Base-by-base conservation (phyloP, 1,284 basidiomycete genomes). In the Ganoderma lingzhi region DNA sequence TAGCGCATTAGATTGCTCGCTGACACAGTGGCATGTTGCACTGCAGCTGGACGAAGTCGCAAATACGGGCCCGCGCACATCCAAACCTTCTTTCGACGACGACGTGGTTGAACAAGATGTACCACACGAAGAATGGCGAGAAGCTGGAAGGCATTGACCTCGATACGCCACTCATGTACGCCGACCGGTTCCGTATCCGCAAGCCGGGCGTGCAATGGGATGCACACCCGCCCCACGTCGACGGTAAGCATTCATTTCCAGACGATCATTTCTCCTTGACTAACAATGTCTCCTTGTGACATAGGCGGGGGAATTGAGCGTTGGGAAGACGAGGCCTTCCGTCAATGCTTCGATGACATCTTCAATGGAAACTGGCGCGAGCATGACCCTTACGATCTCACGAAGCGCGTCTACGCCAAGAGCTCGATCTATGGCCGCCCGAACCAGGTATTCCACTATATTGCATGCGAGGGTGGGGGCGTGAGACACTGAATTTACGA, bases 111-210 rank as follows among this genome's bases (percentile, higher is more conserved):
- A 93, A 91, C 79, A 86, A 87, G 32, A 79, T 92, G 39, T 93
- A 91, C 74, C 86, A 87, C 64, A 73, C 79, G 48, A 83, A 84
- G 64, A 78, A 81, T 3, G 78, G 81, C 51, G 59, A 61, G 64
- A 66, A 74, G 67, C 73, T 84, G 1, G 84, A 87, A 15, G 86
- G 87, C 19, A 90, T 95, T 19, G 90, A 93, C 67, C 83, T 95
- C 41, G 82, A 84, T 3, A 87, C 87, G 2, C 91, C 94, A 9
- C 82, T 96, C 63, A 87, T 83, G 35, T 97, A 97, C 73, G 93
- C 91, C 0, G 95, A 96, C 79, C 85, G 95, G 28, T 90, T 96
- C 78, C 87, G 94, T 6, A 95, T 96, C 71, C 87, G 95, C 39
- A 89, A 90, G 70, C 92, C 95, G 0, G 94, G 94, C 3, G 80